Evolutionary conservation across 192 early-diverging fungal genomes (phyloP), one percentile per base, ranked within the genome.

Genomic region (Nowakowskiella sp.): DNA sequence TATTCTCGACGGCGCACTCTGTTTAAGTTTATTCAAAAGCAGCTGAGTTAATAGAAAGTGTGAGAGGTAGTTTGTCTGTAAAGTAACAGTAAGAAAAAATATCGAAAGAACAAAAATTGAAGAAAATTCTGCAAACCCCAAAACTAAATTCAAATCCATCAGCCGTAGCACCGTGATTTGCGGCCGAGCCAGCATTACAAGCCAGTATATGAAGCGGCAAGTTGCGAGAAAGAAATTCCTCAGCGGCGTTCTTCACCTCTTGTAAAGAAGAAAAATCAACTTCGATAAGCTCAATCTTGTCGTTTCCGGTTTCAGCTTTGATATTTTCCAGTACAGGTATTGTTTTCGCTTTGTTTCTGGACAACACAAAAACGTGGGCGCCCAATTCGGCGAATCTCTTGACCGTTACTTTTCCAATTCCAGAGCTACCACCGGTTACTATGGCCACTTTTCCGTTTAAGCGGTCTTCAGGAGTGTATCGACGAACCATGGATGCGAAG

Each of bases 261-360:
- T 46, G 30, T n/a, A 70, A 34, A 27, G 53, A 26, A 26, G 32
- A 36, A 10, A 76, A 49, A 24, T 67, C 55, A 9, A 71, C 36
- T 28, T 57, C 8, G 23, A 72, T 45, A 52, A 62, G 60, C 0
- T 56, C 59, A 3, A 75, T 42, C 3, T 68, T 61, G 27, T 58
- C 50, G 34, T 65, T 49, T 3, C 53, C 42, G 28, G 48, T 44
- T 2, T 10, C 29, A 24, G 43, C 43, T 13, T 49, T 59, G 31
- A 71, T 66, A 2, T 66, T 48, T 6, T 47, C 60, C 8, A 68
- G 52, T n/a, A 53, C 60, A 1, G 42, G 44, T 24, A 60, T 21
- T 3, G 49, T 55, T 44, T 60, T 60, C 7, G 47, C 53, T 51
- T 25, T 55, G 47, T 55, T 55, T 7, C 53, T 28, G 5, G 8